These are phyloP conservation scores for Boechera divaricarpa DNA, from an alignment of 345 rosid genomes.

Conservation along the genomic window DNA sequence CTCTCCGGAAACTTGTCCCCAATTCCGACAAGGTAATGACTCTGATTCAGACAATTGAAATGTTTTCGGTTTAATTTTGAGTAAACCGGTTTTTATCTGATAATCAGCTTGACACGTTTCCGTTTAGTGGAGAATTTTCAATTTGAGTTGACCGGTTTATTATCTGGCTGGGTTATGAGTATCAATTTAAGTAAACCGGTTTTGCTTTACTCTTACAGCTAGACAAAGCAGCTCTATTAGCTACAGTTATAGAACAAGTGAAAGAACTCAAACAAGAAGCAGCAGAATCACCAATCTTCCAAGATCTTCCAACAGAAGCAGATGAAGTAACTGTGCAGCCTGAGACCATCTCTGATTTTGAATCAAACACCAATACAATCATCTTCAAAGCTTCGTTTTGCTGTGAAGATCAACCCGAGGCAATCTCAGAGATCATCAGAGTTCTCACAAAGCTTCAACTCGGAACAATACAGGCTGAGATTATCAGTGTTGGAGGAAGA, in stretches of 20 bases:
- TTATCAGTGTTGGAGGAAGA: conserved; percentile 77
- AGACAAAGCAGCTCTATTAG: conserved; percentile 91
- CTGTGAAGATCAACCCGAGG: conserved; percentile 88
- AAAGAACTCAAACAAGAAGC: conserved; percentile 76
- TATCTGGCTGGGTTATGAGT: neutral
- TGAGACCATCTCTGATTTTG: conserved; percentile 31
- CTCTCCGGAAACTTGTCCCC: conserved; percentile 84
- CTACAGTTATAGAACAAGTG: conserved; percentile 72
- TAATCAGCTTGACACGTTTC: neutral
- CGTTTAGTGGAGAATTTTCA: neutral
- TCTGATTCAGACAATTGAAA: neutral
- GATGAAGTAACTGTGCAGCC: conserved; percentile 72
- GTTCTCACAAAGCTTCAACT: conserved; percentile 61
- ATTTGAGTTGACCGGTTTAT: conserved; percentile 5
- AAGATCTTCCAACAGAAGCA: conserved; percentile 64
- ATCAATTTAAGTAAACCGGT: conserved; percentile 11
- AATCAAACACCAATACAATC: conserved; percentile 21
- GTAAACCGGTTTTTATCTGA: neutral
- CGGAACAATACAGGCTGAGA: conserved; percentile 61
- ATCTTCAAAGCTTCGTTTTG: conserved; percentile 70
- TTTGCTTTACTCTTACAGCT: conserved; percentile 52
- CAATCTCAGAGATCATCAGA: conserved; percentile 63
- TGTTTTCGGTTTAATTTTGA: conserved; percentile 16
- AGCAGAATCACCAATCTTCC: conserved; percentile 53
- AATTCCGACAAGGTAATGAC: conserved; percentile 80